These are phyloP conservation scores for Groenewaldozyma tartarivorans DNA, from an alignment of 805 yeast species.

Conservation along the genomic window DNA sequence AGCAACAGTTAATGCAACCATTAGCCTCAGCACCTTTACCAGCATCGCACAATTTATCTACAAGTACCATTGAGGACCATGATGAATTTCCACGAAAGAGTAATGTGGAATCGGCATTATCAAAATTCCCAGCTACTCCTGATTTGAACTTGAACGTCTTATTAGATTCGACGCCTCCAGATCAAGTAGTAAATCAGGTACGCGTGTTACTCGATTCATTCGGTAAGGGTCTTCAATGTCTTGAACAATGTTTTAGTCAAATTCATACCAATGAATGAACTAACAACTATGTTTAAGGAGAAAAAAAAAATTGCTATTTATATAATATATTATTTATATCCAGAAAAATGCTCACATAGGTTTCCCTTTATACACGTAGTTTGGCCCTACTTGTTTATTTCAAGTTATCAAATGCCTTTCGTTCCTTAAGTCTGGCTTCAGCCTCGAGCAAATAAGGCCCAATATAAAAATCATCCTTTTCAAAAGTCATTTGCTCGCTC, in stretches of 20 bases:
- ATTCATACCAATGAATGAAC: too few relatives aligned
- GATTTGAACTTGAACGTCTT: constrained; percentile 27
- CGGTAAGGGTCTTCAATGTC: constrained; percentile 16
- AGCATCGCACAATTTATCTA: not conserved
- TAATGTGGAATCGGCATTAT: not conserved
- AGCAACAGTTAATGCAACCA: not conserved
- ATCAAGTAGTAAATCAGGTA: constrained; percentile 25
- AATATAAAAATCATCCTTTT: constrained; percentile 51
- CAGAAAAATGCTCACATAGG: constrained; percentile 5
- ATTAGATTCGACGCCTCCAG: constrained; percentile 30
- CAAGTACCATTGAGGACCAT: not conserved
- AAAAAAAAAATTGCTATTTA: constrained; percentile 2
- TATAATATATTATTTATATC: not conserved
- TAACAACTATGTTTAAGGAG: too few relatives aligned
- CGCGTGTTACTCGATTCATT: constrained; percentile 24
- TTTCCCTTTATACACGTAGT: constrained; percentile 13
- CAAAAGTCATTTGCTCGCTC: constrained; percentile 65
- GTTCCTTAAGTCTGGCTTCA: constrained; percentile 85
- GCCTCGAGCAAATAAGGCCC: constrained; percentile 87
- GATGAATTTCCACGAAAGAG: too few relatives aligned
- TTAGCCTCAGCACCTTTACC: not conserved
- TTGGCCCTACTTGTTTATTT: too few relatives aligned
- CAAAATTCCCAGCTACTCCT: constrained; percentile 22
- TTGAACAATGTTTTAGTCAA: constrained; percentile 12
- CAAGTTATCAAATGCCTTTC: constrained; percentile 79